Conservation (phyloP, 2,329 filamentous ascomycete genomes). For the Pseudogymnoascus sp. region DNA sequence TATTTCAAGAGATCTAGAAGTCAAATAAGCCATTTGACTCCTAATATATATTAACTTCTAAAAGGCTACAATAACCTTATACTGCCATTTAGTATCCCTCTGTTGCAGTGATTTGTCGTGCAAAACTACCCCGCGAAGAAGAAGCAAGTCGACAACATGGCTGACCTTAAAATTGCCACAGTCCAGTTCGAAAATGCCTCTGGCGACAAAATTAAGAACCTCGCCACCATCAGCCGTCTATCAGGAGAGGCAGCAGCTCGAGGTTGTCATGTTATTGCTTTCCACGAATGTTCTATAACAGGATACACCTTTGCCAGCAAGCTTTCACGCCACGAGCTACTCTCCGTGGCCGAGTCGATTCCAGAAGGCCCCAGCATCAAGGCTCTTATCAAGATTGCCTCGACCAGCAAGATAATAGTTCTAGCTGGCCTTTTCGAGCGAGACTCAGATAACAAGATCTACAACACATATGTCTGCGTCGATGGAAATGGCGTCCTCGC, state of each 20-base stretch:
- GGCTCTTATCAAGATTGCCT: neutral
- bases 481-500: conserved; percentile 3
- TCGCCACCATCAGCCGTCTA: neutral
- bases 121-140: conserved; percentile 13
- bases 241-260: neutral
- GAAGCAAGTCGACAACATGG: conserved; percentile 8
- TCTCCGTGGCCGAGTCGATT: neutral
- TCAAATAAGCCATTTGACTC: neutral
- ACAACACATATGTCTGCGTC: conserved; percentile 8
- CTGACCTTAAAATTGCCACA: conserved; percentile 4
- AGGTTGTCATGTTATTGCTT: neutral
- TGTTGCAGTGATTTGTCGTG: conserved; percentile 14
- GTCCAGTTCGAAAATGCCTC: neutral
- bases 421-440: neutral
- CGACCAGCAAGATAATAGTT: neutral
- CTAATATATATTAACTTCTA: neutral
- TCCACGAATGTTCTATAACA: neutral
- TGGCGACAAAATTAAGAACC: neutral
- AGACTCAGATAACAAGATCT: neutral
- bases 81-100: neutral
- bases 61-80: neutral
- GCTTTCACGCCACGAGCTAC: neutral
- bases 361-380: neutral
- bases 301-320: conserved; percentile 6
- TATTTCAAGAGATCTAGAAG: neutral